Base-by-base conservation (phyloP, 1,139 yeast species). In the Sugiyamaella xylanicola region DNA sequence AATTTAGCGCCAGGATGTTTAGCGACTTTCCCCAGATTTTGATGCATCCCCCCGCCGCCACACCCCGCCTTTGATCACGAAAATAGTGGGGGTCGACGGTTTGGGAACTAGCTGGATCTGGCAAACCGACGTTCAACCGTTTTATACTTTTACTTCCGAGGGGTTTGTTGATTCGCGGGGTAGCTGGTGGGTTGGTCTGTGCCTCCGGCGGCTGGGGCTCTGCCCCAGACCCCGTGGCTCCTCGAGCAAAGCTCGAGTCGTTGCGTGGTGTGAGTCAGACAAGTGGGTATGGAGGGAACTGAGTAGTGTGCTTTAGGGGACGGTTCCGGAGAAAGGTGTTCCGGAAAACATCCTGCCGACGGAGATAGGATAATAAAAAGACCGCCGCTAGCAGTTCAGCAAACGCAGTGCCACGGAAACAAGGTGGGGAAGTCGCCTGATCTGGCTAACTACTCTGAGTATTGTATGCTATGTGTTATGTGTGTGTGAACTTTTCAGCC, bases 11-110 rank as follows among this genome's bases (percentile, higher is more conserved):
- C 37, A 15, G 37, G 15, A 8, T 4, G 15, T 32, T 8, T 11
- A 32, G 37, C 37, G 37, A 32, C 15, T 32, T 32, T 32, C 37
- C 37, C 37, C 37, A 32, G 37, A 32, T 32, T 32, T 32, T 32
- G 4, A 32, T 15, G 37, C 37, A n/a, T 32, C 37, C 37, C 15
- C 13, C 37, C 15, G 32, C 5, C 5, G 32, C 32, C 9, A 11
- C 11, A 11, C 11, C 37, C 37, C 37, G 37, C 37, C 37, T 32
- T 13, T 32, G 37, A n/a, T 5, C 5, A 25, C 8, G 8, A 4
- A 32, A 32, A 32, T 32, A 32, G 37, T 32, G 37, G 37, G 37
- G 37, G 13, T 32, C 15, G 15, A 32, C 5, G 37, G 4, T 32
- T 7, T n/a, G 4, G 4, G 37, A 15, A 4, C 37, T 32, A 32